These are phyloP conservation scores for Ascochyta rabiei DNA, from an alignment of 2,329 filamentous ascomycete species.

Conservation along the genomic window DNA sequence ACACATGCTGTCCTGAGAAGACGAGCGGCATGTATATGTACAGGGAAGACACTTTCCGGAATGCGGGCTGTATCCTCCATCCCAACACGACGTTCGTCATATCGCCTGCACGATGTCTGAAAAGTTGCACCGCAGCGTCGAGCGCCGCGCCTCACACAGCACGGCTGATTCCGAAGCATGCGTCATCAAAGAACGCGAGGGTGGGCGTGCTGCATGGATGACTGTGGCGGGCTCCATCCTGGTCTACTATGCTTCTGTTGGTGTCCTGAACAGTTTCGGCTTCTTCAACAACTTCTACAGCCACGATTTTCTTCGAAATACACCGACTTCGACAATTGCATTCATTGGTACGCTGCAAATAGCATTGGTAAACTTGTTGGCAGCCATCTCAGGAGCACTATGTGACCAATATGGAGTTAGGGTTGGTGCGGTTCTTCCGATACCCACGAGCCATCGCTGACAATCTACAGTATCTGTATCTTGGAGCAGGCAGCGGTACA, in stretches of 20 bases:
- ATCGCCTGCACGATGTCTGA: conserved; percentile 20
- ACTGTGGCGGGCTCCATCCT: conserved; percentile 46
- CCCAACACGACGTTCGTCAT: conserved; percentile 13
- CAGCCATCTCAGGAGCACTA: conserved; percentile 65
- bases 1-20: conserved; percentile 1
- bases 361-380: conserved; percentile 58
- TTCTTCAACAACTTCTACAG: conserved; percentile 55
- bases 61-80: conserved; percentile 7
- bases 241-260: conserved; percentile 49
- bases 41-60: conserved; percentile 13
- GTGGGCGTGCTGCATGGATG: conserved; percentile 36
- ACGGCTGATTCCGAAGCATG: conserved; percentile 33
- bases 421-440: conserved; percentile 41
- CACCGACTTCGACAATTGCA: conserved; percentile 46
- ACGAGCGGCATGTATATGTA: conserved; percentile 17
- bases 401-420: conserved; percentile 68
- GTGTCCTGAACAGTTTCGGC: conserved; percentile 52
- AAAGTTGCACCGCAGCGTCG: conserved; percentile 16
- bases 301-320: conserved; percentile 38
- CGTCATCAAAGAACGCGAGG: conserved; percentile 25
- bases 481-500: conserved; percentile 33
- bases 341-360: conserved; percentile 54
- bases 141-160: conserved; percentile 19
- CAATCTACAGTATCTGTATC: conserved; percentile 37
- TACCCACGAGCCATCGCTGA: conserved; percentile 13